Base-by-base conservation (phyloP, 768 basidiomycete species). In the Megacollybia marginata region DNA sequence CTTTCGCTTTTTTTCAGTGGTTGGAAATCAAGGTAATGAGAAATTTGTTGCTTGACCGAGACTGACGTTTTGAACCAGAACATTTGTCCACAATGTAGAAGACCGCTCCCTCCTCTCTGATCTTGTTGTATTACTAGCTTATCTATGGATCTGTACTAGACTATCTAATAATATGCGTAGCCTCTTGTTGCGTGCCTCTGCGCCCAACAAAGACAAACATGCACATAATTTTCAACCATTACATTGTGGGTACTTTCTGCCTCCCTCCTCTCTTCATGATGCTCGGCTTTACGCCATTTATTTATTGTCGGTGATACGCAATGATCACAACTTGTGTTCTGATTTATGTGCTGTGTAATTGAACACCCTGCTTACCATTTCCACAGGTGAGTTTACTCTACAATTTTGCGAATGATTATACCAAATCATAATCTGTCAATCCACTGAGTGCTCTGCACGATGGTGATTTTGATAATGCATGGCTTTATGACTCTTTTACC, bases 11-110 rank as follows among this genome's bases (percentile, higher is more conserved):
- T 46, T 55, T 44, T 44, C 54, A 80, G 79, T 88, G 87, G 87
- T 74, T 88, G 54, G 80, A 81, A 46, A 83, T 88, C 61, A 87
- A 88, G 75, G 84, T 81, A 48, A 28, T 48, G 52, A 43, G n/a
- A 18, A n/a, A 44, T 9, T 34, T 7, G 9, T 44, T 32, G 13
- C 19, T 19, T 48, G 6, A 18, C 32, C 20, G 33, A 33, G 28
- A 59, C 38, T 18, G 33, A 12, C 38, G 19, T 48, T 47, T 20
- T 7, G 19, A 2, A 51, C 2, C 52, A 91, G 87, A 92, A 89
- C 54, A 92, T 93, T 36, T 94, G 92, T 60, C 91, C 92, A n/a
- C 83, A 92, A 52, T 92, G 92, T 66, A 84, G 91, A 53, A 71
- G 91, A 52, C 83, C 85, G 15, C 63, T 94, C 44, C 91, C 92